Evolutionary conservation across 2,329 filamentous ascomycete species (phyloP).

Genomic region (Botrytis medusae): DNA sequence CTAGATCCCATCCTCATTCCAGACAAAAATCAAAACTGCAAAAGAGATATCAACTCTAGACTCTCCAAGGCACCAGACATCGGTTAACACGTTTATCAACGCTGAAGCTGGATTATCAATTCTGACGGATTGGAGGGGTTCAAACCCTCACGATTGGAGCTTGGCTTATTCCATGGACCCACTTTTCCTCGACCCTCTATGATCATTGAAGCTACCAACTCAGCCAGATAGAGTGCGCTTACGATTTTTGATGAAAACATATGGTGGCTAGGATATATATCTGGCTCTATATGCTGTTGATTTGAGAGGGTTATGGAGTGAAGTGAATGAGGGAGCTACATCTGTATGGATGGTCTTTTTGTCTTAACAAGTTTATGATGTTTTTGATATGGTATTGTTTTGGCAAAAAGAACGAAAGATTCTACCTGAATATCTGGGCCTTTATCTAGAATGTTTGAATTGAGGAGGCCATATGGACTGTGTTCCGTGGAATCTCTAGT

Average conservation of each 20-base stretch:
- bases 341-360: background rate
- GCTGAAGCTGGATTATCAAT: background rate
- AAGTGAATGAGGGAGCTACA: background rate
- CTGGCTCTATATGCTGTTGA: background rate
- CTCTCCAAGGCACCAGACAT: background rate
- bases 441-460: background rate
- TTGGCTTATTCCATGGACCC: background rate
- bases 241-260: background rate
- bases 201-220: background rate
- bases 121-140: background rate
- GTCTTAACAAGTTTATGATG: background rate
- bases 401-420: background rate
- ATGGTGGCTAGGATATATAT: background rate
- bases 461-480: background rate
- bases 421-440: background rate
- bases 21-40: background rate
- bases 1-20: background rate
- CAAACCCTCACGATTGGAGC: background rate
- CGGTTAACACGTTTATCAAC: background rate
- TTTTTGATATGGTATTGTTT: background rate
- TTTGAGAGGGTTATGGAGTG: background rate
- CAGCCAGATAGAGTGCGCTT: background rate
- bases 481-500: background rate
- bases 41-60: background rate
- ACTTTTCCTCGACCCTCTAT: background rate